Evolutionary conservation across 164 flowering plant species (phyloP).

Genomic region (Euptelea pleiosperma): DNA sequence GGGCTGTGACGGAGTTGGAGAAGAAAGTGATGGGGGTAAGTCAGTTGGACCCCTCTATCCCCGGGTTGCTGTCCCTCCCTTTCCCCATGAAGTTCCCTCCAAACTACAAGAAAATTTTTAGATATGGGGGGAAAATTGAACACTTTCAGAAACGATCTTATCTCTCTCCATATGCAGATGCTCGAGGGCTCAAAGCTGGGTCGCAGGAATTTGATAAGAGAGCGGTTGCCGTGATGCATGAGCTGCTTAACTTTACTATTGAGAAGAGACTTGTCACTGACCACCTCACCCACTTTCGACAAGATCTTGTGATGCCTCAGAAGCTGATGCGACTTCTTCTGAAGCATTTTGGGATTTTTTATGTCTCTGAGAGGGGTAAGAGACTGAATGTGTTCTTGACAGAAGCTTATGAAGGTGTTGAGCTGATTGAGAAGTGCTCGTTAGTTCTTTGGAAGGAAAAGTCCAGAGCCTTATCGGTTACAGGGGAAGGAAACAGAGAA

Average conservation of each 20-base stretch:
- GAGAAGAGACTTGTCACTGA: slow-evolving; percentile 88
- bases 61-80: slow-evolving; percentile 69
- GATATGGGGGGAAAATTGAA: slow-evolving; percentile 57
- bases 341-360: slow-evolving; percentile 89
- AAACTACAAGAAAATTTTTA: slow-evolving; percentile 57
- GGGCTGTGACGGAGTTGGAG: slow-evolving; percentile 95
- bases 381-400: slow-evolving; percentile 79
- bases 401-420: slow-evolving; percentile 80
- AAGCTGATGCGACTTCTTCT: slow-evolving; percentile 84
- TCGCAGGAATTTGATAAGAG: slow-evolving; percentile 85
- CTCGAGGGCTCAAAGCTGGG: slow-evolving; percentile 60
- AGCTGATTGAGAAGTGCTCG: slow-evolving; percentile 74
- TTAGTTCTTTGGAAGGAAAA: slow-evolving; percentile 89
- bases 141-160: slow-evolving; percentile 75
- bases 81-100: slow-evolving; percentile 86
- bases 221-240: slow-evolving; percentile 90
- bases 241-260: slow-evolving; percentile 77
- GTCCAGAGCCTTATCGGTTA: slow-evolving; percentile 56
- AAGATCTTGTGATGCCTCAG: slow-evolving; percentile 84
- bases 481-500: slow-evolving; percentile 54
- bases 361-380: slow-evolving; percentile 94
- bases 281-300: slow-evolving; percentile 76
- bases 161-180: slow-evolving; percentile 94
- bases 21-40: slow-evolving; percentile 39
- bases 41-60: slow-evolving; percentile 32